Evolutionary conservation across 1,284 basidiomycete species (phyloP), one percentile per base, ranked within the genome.

Genomic region (Erythrobasidium hasegawianum): DNA sequence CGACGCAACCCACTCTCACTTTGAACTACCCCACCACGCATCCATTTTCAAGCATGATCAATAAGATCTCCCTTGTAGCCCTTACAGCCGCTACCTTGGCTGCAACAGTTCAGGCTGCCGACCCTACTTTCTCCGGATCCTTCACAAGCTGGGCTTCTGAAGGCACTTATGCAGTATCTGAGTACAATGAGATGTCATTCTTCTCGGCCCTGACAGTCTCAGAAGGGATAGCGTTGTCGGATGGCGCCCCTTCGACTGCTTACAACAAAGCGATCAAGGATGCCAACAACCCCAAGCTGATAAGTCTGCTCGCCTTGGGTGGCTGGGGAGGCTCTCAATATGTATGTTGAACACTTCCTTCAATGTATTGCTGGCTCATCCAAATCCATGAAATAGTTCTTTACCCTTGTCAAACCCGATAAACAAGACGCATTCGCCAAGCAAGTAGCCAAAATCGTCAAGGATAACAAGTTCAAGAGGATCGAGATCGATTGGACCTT

Each of bases 131-230:
- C 8, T 53, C 18, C 20, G 50, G 22, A 20, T 53, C 18, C 20
- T 53, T 53, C 16, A n/a, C 26, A 16, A 20, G 20, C 16, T 53
- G 26, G 50, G 18, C 26, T 53, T 22, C 50, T n/a, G 50, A 29
- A 53, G n/a, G 18, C 24, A n/a, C 43, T 18, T 47, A 18, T 24
- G 16, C 43, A 16, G n/a, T 47, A 16, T 27, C 24, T 16, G 1
- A 54, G 1, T 64, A 64, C 26, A 43, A 64, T 20, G 61, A 64
- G 29, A 38, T 64, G 22, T 54, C 50, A 41, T 64, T 56, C 20
- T 57, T 64, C 9, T 16, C 24, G 13, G 53, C 61, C 18, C 4
- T 64, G 33, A 56, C 55, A 5, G 39, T 33, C 11, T n/a, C 27
- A 40, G 20, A 13, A 2, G 24, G 27, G 20, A 13, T 2, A 2